Evolutionary conservation across 164 flowering plant genomes (phyloP).

Genomic region (Vitis rupestris): DNA sequence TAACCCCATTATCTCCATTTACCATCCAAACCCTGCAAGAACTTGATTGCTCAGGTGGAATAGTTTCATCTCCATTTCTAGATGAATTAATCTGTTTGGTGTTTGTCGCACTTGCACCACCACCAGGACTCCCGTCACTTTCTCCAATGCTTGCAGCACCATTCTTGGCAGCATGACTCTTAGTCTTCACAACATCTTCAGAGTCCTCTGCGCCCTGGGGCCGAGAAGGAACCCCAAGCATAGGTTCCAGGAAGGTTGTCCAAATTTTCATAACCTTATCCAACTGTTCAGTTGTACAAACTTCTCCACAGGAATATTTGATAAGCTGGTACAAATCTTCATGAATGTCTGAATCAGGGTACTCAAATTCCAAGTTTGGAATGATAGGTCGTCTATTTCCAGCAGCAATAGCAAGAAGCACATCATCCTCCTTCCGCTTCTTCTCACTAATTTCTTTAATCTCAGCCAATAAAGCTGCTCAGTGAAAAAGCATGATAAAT

Average conservation of each 20-base stretch:
- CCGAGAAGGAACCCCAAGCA: slow-evolving; percentile 75
- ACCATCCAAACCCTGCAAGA: slow-evolving; percentile 38
- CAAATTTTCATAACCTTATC: slow-evolving; percentile 93
- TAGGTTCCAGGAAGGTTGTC: slow-evolving; percentile 81
- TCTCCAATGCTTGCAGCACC: slow-evolving; percentile 36
- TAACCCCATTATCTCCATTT: slow-evolving; percentile 43
- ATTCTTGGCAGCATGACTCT: slow-evolving; percentile 36
- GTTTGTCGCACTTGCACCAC: slow-evolving; percentile 27
- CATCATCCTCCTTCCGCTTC: slow-evolving; percentile 73
- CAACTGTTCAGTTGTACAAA: slow-evolving; percentile 77
- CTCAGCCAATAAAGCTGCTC: slow-evolving; percentile 75
- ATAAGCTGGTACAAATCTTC: slow-evolving; percentile 82
- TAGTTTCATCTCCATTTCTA: slow-evolving; percentile 47
- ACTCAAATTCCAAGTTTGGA: slow-evolving; percentile 67
- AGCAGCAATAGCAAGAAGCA: slow-evolving; percentile 74
- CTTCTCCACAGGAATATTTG: slow-evolving; percentile 77
- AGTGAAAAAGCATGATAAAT: background rate
- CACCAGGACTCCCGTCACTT: slow-evolving; percentile 55
- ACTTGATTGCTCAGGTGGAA: slow-evolving; percentile 44
- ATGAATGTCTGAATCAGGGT: slow-evolving; percentile 70
- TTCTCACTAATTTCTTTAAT: slow-evolving; percentile 86
- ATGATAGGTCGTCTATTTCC: slow-evolving; percentile 62
- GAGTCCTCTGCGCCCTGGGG: slow-evolving; percentile 75
- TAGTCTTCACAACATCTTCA: slow-evolving; percentile 63
- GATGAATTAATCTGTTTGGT: slow-evolving; percentile 39